Evolutionary conservation across 257 asterid species (phyloP), one percentile per base, ranked within the genome.

Genomic region (Rehmannia glutinosa): DNA sequence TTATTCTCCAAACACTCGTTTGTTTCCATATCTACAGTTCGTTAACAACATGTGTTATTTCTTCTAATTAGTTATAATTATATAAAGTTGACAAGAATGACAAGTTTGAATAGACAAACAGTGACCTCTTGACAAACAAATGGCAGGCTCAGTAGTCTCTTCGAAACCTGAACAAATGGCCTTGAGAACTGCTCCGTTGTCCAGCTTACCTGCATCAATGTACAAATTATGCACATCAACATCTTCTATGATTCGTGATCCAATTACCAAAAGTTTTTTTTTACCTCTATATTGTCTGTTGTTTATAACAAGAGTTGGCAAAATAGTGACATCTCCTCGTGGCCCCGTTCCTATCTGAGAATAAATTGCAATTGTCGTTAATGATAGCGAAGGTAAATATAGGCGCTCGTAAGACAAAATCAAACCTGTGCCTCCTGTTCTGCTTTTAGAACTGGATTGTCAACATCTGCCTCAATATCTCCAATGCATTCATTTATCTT

Each of bases 1-100:
- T 91, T 88, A 82, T 89, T 83, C 57, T 77, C 77, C 69, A 87
- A 77, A 76, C 99, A 94, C 80, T 94, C 97, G 49, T 91, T 91
- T 76, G 99, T 94, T 79, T 94, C 90, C 72, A 94, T 68, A 66
- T 83, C 99, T 94, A 86, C 38, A 3, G 4, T 32, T 8, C 38
- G 7, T 24, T 7, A 23, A 58, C 49, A 58, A 62, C 72, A 15
- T 33, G 64, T 45, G 33, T 64, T 42, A 60, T 38, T 66, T 47
- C 43, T 4, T 50, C 56, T n/a, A 64, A 49, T 69, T 20, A 27
- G 42, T 35, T 16, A 64, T 2, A 47, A 50, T n/a, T 24, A 46
- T 1, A 8, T 5, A 8, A 10, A 25, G 41, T 8, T 46, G 27
- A 30, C 24, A 69, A 15, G 51, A 38, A 49, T 41, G 45, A 33